Evolutionary conservation across 176 grass and related monocot species (phyloP).

Genomic region (Avena atlantica): DNA sequence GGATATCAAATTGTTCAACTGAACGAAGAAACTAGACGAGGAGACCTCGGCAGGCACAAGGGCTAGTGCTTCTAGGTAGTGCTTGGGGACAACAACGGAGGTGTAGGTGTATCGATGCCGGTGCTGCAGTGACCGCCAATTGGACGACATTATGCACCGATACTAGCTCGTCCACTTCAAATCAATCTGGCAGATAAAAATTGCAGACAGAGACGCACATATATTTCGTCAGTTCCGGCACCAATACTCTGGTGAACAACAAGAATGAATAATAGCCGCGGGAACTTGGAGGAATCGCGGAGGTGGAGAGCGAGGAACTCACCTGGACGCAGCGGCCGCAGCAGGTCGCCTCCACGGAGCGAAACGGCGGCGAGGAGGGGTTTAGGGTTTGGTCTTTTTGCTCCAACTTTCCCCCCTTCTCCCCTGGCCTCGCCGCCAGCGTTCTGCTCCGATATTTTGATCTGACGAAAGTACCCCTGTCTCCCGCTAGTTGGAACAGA

Average conservation of each 20-base stretch:
- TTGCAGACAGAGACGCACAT: slow-evolving; percentile 12
- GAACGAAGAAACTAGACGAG: slow-evolving; percentile 59
- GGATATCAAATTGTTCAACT: slow-evolving; percentile 74
- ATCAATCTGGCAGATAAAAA: slow-evolving; percentile 31
- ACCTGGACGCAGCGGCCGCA: not conserved
- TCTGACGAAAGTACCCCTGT: slow-evolving; percentile 32
- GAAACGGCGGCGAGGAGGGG: slow-evolving; percentile 10
- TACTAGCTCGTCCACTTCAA: slow-evolving; percentile 8
- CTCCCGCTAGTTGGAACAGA: not conserved
- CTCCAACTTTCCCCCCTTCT: not conserved
- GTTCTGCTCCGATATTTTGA: not conserved
- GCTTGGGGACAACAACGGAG: slow-evolving; percentile 78
- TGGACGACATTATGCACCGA: slow-evolving; percentile 66
- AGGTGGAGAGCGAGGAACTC: not conserved
- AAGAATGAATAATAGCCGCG: not conserved
- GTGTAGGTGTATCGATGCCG: slow-evolving; percentile 90
- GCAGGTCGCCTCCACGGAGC: slow-evolving; percentile 11
- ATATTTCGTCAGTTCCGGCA: not conserved
- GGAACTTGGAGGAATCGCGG: not conserved
- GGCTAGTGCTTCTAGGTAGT: slow-evolving; percentile 65
- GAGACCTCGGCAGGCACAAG: slow-evolving; percentile 41
- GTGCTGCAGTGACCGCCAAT: slow-evolving; percentile 93
- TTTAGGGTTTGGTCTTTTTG: slow-evolving; percentile 44
- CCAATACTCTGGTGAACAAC: not conserved
- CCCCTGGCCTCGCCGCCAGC: not conserved